Base-by-base conservation (phyloP, 2,329 filamentous ascomycete species). In the Fusarium continuum region DNA sequence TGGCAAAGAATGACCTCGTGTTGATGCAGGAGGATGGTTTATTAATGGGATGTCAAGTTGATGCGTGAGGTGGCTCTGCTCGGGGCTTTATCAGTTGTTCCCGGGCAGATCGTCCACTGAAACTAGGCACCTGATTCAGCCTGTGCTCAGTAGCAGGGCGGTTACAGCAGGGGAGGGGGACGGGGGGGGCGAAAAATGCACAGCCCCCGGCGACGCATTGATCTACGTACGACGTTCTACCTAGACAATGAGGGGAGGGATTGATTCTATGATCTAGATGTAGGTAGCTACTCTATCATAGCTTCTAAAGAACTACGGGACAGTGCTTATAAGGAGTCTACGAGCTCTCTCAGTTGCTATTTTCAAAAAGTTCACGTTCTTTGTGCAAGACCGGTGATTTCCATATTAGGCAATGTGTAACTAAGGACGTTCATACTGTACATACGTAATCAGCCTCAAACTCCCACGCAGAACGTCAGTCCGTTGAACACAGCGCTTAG, bases 61-160 rank as follows among this genome's bases (percentile, higher is more conserved):
- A 11, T n/a, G n/a, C n/a, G n/a, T 29, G 45, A 56, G 20, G 25
- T 49, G 61, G 47, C 47, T 36, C 48, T 58, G 49, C 47, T 20
- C 36, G 41, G 39, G 49, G 7, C 53, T 62, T 62, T 62, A 58
- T 58, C 14, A 46, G 43, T 44, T 44, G 44, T 31, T 36, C 22
- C 46, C 17, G 8, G 48, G 56, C 47, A 60, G 55, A 52, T 60
- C 56, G 28, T 22, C 17, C 43, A 47, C 40, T 61, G 56, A 25
- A 60, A 60, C 56, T 60, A 60, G 55, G 55, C 46, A 60, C 22
- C 36, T 32, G 25, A 35, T 19, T 38, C 34, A 44, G 44, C 55
- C 28, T 31, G 23, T n/a, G n/a, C n/a, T 13, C 29, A 23, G 29
- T 45, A 39, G 40, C 56, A 52, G 46, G 56, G 44, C 41, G 43